Evolutionary conservation across 495 filamentous ascomycete species (phyloP), one percentile per base, ranked within the genome.

Genomic region (Penicillium manginii): DNA sequence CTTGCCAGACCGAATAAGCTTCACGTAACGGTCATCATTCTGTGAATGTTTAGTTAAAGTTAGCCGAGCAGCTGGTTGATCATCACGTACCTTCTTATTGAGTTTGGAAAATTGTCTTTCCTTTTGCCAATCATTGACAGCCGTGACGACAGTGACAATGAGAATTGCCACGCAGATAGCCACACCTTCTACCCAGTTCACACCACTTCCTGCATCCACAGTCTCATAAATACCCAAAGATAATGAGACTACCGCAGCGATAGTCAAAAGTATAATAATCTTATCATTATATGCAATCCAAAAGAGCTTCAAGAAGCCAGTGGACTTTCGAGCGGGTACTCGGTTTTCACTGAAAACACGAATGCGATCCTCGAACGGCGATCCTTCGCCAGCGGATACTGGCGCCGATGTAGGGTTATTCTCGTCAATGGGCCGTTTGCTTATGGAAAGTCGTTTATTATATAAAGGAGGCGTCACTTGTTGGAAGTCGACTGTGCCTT

Each of bases 211-310:
- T 37, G 69, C 72, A 7, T 73, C 75, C 0, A 79, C 61, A 0
- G 76, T 74, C 71, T 91, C 86, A 64, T 92, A 92, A 3, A 92
- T 78, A 18, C 89, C 90, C 49, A 92, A 73, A 33, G 83, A 87
- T 50, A 92, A 78, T 3, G 88, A 91, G 18, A 92, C 77, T 32
- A 90, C 70, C 10, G 88, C 90, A n/a, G 89, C 90, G 33, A 83
- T 78, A 12, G 88, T 89, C 51, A 92, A 75, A 17, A 91, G 73
- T 17, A 93, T 88, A 52, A 96, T 78, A 19, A 96, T 89, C 59
- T 91, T 91, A 74, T 96, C 91, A 65, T 93, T 91, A 68, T 91
- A 92, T 9, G 90, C 91, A 65, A 88, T 86, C 91, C 91, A 96
- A 67, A 93, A 87, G 33, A 93, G 62, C 63, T 86, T 81, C 58